phyloP scores from a whole-genome alignment of 2,329 filamentous ascomycete species.

The Hypoxylon rubiginosum region DNA sequence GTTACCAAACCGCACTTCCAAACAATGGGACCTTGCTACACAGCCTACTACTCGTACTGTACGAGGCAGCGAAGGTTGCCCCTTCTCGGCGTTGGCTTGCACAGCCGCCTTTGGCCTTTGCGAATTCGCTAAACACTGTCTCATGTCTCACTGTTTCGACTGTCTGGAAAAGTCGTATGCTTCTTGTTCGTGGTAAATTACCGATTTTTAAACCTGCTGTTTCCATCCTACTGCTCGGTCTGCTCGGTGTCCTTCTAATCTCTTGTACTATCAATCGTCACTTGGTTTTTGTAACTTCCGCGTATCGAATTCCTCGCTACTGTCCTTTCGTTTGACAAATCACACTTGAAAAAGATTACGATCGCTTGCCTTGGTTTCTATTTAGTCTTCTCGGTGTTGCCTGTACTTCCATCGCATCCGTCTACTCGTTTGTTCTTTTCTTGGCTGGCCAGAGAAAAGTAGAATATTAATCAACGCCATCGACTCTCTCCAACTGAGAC shows the following conservation, averaged over 20 bases:
- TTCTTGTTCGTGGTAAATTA: slow-evolving; percentile 13
- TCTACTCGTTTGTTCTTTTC: slow-evolving; percentile 11
- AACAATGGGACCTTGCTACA: slow-evolving; percentile 32
- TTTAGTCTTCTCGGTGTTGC: background rate
- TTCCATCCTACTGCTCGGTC: slow-evolving; percentile 20
- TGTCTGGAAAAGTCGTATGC: slow-evolving; percentile 1
- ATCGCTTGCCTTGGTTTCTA: slow-evolving; percentile 8
- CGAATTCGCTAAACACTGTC: background rate
- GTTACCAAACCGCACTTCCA: slow-evolving; percentile 17
- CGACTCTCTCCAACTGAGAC: slow-evolving; percentile 5
- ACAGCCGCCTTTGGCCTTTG: background rate
- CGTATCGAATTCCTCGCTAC: slow-evolving; percentile 5
- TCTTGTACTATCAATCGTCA: slow-evolving; percentile 2
- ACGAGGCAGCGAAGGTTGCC: background rate
- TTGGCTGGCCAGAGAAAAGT: slow-evolving; percentile 37
- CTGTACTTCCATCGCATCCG: slow-evolving; percentile 10
- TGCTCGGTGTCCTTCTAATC: slow-evolving; percentile 7
- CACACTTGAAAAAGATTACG: background rate
- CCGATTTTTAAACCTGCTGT: slow-evolving; percentile 16
- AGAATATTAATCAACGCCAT: background rate
- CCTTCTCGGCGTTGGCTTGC: background rate
- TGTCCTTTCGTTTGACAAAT: slow-evolving; percentile 16
- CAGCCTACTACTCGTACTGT: slow-evolving; percentile 26
- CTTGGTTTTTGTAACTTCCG: background rate
- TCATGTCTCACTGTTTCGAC: background rate